Base-by-base conservation (phyloP, 208 protist genomes). In the Plasmodiophora brassicae region DNA sequence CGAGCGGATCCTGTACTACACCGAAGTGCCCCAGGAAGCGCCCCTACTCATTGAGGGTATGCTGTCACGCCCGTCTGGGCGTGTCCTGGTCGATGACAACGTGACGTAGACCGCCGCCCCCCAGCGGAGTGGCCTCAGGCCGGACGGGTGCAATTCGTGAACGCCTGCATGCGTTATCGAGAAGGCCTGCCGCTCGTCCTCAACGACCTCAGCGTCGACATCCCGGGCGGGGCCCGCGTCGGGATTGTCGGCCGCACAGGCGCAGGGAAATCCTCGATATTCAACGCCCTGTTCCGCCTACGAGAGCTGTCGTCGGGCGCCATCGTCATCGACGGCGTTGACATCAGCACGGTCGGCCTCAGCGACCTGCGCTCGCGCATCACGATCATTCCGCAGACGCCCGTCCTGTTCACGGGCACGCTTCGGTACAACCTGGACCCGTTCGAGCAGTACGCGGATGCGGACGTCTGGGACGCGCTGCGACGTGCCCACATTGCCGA, bases 211-310 rank as follows among this genome's bases (percentile, higher is more conserved):
- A 90, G 0, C 8, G 71, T 91, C 38, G 60, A 28, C 1, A 89
- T 96, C 36, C 36, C 60, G 20, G 43, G 90, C 0, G 45, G 90
- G 8, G 90, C 93, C 72, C 95, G 94, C 89, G 90, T 97, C 50
- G 96, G 95, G 65, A 92, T 97, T 71, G 93, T 95, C 35, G 95
- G 96, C 36, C 92, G 95, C 45, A 96, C 96, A 5, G 96, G 96
- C 65, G 60, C 90, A 32, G 95, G 95, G 72, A 97, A 97, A 85
- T 90, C 88, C 25, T 84, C 89, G 25, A 22, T 93, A 87, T 35
- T 85, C 32, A 1, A 94, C 0, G 90, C 94, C 43, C 25, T 97
- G 25, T 96, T 97, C 88, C 91, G 96, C 36, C 45, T 99, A 78
- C 93, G 98, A 41, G 95, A 98, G 38, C 53, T 95, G 0, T 89